These are phyloP conservation scores for Pugionium cornutum DNA, from an alignment of 345 rosid genomes.

Conservation along the genomic window DNA sequence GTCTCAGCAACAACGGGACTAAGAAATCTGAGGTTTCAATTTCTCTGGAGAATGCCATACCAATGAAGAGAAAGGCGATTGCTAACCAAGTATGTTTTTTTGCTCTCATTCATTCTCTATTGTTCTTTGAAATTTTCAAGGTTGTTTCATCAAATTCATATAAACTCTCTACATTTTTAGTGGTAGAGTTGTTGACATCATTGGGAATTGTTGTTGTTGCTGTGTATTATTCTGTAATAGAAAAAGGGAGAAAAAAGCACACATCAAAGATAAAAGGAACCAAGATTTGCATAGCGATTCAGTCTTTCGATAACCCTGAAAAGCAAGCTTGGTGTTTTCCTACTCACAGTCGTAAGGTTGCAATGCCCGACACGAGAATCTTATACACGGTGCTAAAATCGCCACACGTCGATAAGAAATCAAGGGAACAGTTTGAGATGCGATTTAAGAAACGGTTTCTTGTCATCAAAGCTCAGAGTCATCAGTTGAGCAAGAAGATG, in stretches of 20 bases:
- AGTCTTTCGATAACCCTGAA: constrained; percentile 31
- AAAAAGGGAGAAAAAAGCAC: constrained; percentile 42
- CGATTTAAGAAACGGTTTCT: constrained; percentile 37
- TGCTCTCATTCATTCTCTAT: constrained; percentile 2
- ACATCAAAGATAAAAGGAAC: constrained; percentile 42
- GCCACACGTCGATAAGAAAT: constrained; percentile 39
- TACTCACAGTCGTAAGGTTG: constrained; percentile 35
- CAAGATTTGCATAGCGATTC: constrained; percentile 37
- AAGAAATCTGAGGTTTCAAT: constrained; percentile 45
- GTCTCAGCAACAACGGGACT: no score
- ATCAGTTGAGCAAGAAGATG: constrained; percentile 38
- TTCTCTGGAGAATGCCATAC: constrained; percentile 54
- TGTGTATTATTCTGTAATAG: constrained; percentile 36
- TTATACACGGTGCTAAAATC: constrained; percentile 37
- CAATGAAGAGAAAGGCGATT: constrained; percentile 60
- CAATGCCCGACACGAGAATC: constrained; percentile 38
- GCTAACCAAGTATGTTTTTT: constrained; percentile 56
- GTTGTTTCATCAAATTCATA: background rate
- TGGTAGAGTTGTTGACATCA: constrained; percentile 1
- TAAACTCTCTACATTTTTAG: background rate
- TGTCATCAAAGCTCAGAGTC: constrained; percentile 40
- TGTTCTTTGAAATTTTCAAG: background rate
- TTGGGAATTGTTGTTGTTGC: background rate
- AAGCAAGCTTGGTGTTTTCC: constrained; percentile 41
- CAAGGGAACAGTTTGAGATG: constrained; percentile 41